Conservation (phyloP, 805 yeast species). For the Pichia californica region DNA sequence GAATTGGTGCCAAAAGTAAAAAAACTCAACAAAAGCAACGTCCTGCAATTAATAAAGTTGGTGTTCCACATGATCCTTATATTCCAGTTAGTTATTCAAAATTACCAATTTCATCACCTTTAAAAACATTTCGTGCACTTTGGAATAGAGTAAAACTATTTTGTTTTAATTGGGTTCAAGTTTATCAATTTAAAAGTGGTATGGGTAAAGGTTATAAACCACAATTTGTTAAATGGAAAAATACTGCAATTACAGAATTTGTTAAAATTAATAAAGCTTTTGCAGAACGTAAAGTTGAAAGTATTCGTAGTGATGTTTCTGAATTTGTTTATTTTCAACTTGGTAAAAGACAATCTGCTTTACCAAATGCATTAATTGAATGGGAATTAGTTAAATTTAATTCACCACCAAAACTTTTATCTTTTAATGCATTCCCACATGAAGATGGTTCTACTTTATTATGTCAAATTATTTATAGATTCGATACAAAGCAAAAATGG, state of each 20-base stretch:
- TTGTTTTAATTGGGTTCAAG: conserved; percentile 57
- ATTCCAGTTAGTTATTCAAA: conserved; percentile 41
- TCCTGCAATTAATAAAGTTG: conserved; percentile 29
- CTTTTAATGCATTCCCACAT: conserved; percentile 51
- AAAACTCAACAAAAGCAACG: conserved; percentile 20
- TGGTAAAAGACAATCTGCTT: conserved; percentile 40
- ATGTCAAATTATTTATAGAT: conserved; percentile 52
- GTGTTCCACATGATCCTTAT: conserved; percentile 35
- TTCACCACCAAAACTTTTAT: conserved; percentile 62
- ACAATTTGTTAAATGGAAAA: conserved; percentile 72
- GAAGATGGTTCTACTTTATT: conserved; percentile 32
- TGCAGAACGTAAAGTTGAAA: conserved; percentile 49
- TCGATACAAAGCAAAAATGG: conserved; percentile 56
- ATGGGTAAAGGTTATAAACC: conserved; percentile 45
- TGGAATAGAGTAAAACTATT: conserved; percentile 60
- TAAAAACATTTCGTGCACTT: conserved; percentile 37
- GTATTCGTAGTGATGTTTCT: conserved; percentile 41
- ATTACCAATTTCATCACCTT: conserved; percentile 31
- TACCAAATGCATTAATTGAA: conserved; percentile 56
- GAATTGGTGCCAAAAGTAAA: conserved; percentile 10
- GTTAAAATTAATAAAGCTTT: conserved; percentile 77
- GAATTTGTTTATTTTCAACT: conserved; percentile 61
- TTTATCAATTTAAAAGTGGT: conserved; percentile 35
- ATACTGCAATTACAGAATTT: conserved; percentile 70
- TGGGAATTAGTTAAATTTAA: conserved; percentile 77